Conservation (phyloP, 495 filamentous ascomycete genomes). For the Schizothecium vesticola region DNA sequence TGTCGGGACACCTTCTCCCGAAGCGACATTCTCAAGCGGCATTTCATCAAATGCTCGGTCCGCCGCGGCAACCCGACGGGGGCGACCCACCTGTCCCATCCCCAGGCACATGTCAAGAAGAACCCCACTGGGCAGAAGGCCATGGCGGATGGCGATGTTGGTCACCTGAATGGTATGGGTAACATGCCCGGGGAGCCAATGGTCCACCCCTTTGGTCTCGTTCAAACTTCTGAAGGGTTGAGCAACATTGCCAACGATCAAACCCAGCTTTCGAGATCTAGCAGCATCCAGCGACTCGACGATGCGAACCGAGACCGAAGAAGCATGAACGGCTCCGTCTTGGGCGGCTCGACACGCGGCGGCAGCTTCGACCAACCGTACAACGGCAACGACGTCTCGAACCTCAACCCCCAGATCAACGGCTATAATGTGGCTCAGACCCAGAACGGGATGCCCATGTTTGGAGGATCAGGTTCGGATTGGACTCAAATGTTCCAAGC, state of each 20-base stretch:
- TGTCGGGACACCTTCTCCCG: slow-evolving; percentile 98
- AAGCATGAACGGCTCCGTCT: slow-evolving; percentile 46
- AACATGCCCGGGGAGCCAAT: slow-evolving; percentile 47
- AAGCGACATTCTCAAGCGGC: slow-evolving; percentile 95
- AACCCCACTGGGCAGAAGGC: slow-evolving; percentile 53
- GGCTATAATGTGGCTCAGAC: slow-evolving; percentile 49
- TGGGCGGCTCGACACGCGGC: slow-evolving; percentile 33
- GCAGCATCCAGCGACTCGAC: slow-evolving; percentile 52
- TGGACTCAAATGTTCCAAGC: slow-evolving; percentile 72
- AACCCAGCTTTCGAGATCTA: slow-evolving; percentile 52
- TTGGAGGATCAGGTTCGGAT: slow-evolving; percentile 48
- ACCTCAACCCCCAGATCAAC: slow-evolving; percentile 53
- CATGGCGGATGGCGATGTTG: slow-evolving; percentile 42
- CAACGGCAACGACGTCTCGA: slow-evolving; percentile 46
- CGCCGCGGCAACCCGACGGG: slow-evolving; percentile 91
- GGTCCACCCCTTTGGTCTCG: slow-evolving; percentile 46
- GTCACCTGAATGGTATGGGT: slow-evolving; percentile 49
- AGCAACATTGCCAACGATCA: slow-evolving; percentile 48
- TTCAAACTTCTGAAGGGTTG: slow-evolving; percentile 42
- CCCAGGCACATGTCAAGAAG: slow-evolving; percentile 81
- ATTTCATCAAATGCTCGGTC: slow-evolving; percentile 97
- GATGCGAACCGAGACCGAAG: slow-evolving; percentile 46
- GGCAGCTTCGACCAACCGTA: slow-evolving; percentile 45
- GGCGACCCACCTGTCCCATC: slow-evolving; percentile 84
- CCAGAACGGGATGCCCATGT: slow-evolving; percentile 50